Percentiles rank a stretch among this genome's conserved stretches.
These are phyloP conservation scores for Barbarea vulgaris DNA, from an alignment of 345 rosid genomes.

Conservation along the genomic window DNA sequence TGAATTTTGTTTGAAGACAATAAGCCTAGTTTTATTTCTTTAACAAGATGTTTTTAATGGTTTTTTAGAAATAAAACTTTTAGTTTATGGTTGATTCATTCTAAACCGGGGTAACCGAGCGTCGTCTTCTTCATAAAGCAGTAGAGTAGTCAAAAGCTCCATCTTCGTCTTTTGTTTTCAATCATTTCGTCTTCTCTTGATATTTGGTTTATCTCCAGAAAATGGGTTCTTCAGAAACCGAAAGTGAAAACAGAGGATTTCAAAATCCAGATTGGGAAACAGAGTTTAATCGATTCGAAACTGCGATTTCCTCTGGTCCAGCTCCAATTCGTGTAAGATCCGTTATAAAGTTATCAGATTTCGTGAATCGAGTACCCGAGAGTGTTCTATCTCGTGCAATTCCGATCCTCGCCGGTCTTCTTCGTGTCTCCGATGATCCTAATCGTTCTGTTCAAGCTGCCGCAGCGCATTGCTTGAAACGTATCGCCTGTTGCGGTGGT, in stretches of 20 bases:
- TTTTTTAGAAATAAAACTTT: too few relatives aligned
- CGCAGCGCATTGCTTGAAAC: slow-evolving; percentile 50
- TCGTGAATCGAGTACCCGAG: slow-evolving; percentile 42
- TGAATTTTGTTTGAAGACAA: too few relatives aligned
- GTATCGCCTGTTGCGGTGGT: slow-evolving; percentile 45
- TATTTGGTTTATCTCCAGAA: not conserved
- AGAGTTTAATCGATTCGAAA: slow-evolving; percentile 42
- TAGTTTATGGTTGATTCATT: not conserved
- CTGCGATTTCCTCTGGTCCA: slow-evolving; percentile 42
- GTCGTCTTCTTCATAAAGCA: not conserved
- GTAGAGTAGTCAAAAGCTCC: too few relatives aligned
- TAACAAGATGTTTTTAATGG: too few relatives aligned
- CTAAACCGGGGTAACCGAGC: not conserved
- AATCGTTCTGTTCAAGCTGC: slow-evolving; percentile 42
- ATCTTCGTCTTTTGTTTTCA: not conserved
- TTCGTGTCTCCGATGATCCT: slow-evolving; percentile 34
- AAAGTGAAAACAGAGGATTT: not conserved
- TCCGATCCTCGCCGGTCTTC: slow-evolving; percentile 48
- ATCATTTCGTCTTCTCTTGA: not conserved
- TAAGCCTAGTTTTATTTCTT: too few relatives aligned
- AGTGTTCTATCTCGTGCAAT: slow-evolving; percentile 34
- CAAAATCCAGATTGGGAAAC: slow-evolving; percentile 49
- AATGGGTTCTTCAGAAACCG: slow-evolving; percentile 34
- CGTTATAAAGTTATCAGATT: slow-evolving; percentile 42
- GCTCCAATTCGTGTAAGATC: slow-evolving; percentile 46